Evolutionary conservation across 345 rosid species (phyloP), one percentile per base, ranked within the genome.

Genomic region (Physaria fendleri): DNA sequence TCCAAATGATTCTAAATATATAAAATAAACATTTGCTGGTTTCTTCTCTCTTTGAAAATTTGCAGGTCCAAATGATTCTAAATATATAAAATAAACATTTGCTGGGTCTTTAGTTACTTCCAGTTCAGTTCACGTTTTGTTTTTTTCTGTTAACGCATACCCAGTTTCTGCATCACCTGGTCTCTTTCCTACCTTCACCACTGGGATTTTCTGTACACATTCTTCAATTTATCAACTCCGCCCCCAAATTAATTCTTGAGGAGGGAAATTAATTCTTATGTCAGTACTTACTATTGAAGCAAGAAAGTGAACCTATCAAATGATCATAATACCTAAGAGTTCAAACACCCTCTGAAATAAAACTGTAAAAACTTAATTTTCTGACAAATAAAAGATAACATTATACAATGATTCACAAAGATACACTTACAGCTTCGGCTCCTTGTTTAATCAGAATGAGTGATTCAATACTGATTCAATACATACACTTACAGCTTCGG

Each of bases 131-230:
- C 90, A 0, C 65, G 79, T 46, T 79, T 95, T 39, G 97, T 95
- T 64, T 85, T n/a, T 93, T 4, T 69, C 74, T 3, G 97, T 93
- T n/a, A 97, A 85, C 29, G 99, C 94, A 35, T 82, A 93, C 9
- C 89, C 92, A 0, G 73, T 74, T 81, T 83, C 97, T 12, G 88
- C 89, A 68, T 93, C 99, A 37, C 99, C 97, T 10, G 95, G 85
- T 44, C 97, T 77, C 44, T 90, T 66, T 62, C 83, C 96, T 65
- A 87, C 84, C 71, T 50, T 77, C 65, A 74, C 77, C 16, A 85
- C 78, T 29, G 99, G 96, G 51, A 93, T 87, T 85, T 85, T 77
- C 97, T 93, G 50, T 66, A 40, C 13, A 27, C 24, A 40, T 45
- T 16, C 28, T 24, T 15, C 34, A 29, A 48, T 33, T 23, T 30